phyloP scores from a whole-genome alignment of 345 rosid species.

The Lenwebbia sp. region DNA sequence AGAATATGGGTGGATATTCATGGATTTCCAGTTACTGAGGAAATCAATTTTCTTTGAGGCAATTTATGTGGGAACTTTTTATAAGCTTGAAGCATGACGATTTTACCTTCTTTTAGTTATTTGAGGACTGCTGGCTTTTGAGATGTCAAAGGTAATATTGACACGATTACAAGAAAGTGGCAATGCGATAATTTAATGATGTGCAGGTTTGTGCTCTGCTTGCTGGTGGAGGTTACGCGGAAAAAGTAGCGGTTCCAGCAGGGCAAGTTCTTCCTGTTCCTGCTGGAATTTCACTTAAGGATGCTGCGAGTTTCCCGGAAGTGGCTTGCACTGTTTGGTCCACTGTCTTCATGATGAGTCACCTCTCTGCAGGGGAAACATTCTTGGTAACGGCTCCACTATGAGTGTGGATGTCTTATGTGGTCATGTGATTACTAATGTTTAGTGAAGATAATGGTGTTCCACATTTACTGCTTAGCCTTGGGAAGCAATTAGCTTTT shows the following conservation, averaged over 20 bases:
- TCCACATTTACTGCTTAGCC: neutral
- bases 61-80: neutral
- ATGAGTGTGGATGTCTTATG: neutral
- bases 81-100: neutral
- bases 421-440: neutral
- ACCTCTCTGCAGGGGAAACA: conserved; percentile 51
- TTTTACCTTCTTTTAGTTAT: neutral
- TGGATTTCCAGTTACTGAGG: neutral
- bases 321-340: conserved; percentile 95
- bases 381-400: conserved; percentile 36
- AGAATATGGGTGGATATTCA: neutral
- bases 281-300: conserved; percentile 39
- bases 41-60: neutral
- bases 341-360: conserved; percentile 70
- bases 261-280: conserved; percentile 69
- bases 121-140: neutral
- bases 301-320: conserved; percentile 71
- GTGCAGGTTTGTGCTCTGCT: conserved; percentile 84
- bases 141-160: neutral
- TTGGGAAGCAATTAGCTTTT: neutral
- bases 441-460: neutral
- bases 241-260: conserved; percentile 67
- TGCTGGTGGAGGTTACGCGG: conserved; percentile 80
- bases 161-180: neutral
- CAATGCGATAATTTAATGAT: neutral